These are phyloP conservation scores for Akanthomyces muscarius DNA, from an alignment of 2,329 filamentous ascomycete species.

Conservation along the genomic window DNA sequence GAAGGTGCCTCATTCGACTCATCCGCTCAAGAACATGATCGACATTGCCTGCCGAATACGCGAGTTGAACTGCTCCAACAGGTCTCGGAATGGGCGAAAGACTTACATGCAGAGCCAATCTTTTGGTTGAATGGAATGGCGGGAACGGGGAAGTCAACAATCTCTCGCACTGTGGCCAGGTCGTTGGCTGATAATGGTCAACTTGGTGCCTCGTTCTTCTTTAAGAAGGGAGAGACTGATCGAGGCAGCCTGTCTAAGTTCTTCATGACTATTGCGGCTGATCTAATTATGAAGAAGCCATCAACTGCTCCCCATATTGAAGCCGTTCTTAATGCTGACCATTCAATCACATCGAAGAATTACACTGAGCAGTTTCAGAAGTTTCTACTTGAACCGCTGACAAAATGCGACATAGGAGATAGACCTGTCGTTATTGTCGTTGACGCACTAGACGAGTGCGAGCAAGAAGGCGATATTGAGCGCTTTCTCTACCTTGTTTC, in stretches of 20 bases:
- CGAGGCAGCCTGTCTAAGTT: conserved; percentile 32
- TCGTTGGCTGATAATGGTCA: neutral
- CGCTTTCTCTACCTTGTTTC: conserved; percentile 13
- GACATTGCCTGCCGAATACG: conserved; percentile 22
- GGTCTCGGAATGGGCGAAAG: conserved; percentile 26
- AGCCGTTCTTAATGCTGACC: neutral
- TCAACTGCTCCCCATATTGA: neutral
- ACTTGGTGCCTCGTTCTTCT: conserved; percentile 24
- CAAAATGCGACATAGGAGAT: conserved; percentile 17
- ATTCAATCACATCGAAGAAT: neutral
- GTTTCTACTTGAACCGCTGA: neutral
- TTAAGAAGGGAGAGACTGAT: conserved; percentile 32
- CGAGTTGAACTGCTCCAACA: conserved; percentile 25
- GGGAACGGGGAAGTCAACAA: conserved; percentile 37
- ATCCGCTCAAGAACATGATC: conserved; percentile 29
- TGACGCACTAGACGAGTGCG: conserved; percentile 15
- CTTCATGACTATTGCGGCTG: conserved; percentile 35
- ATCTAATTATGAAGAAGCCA: conserved; percentile 29
- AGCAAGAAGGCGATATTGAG: neutral
- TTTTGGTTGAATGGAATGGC: conserved; percentile 35
- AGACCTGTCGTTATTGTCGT: conserved; percentile 3
- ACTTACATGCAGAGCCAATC: conserved; percentile 19
- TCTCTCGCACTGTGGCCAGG: conserved; percentile 29
- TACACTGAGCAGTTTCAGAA: conserved; percentile 9
- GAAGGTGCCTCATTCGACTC: conserved; percentile 33